phyloP scores from a whole-genome alignment of 1,139 yeast species.

The Suhomyces bokatorum region DNA sequence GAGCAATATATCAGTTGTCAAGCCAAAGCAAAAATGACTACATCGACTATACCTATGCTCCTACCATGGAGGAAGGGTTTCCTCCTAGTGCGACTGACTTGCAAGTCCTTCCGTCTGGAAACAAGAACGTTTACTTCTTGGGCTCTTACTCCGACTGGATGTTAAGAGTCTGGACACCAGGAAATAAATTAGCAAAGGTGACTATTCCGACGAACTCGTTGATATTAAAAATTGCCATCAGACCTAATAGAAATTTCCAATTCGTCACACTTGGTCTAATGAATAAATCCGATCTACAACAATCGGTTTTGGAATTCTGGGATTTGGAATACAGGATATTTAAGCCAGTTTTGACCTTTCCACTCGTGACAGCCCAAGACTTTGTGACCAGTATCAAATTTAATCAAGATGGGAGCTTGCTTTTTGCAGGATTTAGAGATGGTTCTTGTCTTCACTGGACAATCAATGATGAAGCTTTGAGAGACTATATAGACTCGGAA shows the following conservation, averaged over 20 bases:
- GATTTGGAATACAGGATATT: conserved; percentile 44
- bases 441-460: conserved; percentile 26
- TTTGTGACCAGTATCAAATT: conserved; percentile 24
- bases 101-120: conserved; percentile 1
- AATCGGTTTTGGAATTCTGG: conserved; percentile 53
- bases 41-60: conserved; percentile 18
- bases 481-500: conserved; percentile 7
- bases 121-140: conserved; percentile 16
- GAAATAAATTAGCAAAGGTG: conserved; percentile 18
- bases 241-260: conserved; percentile 43
- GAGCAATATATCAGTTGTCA: conserved; percentile 43
- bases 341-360: conserved; percentile 35
- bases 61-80: background rate
- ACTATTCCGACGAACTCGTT: conserved; percentile 39
- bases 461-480: conserved; percentile 20
- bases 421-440: conserved; percentile 29
- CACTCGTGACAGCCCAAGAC: conserved; percentile 12
- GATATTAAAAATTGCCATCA: conserved; percentile 43
- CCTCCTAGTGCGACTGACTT: conserved; percentile 12
- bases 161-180: conserved; percentile 27
- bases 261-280: conserved; percentile 51
- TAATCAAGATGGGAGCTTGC: conserved; percentile 21
- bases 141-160: conserved; percentile 35
- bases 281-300: conserved; percentile 18
- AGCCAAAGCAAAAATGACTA: conserved; percentile 29